A percentile compares a stretch with the other conserved stretches of the same genome.
These are phyloP conservation scores for Metarhizium robertsii DNA, from an alignment of 2,329 filamentous ascomycete species.

Conservation along the genomic window DNA sequence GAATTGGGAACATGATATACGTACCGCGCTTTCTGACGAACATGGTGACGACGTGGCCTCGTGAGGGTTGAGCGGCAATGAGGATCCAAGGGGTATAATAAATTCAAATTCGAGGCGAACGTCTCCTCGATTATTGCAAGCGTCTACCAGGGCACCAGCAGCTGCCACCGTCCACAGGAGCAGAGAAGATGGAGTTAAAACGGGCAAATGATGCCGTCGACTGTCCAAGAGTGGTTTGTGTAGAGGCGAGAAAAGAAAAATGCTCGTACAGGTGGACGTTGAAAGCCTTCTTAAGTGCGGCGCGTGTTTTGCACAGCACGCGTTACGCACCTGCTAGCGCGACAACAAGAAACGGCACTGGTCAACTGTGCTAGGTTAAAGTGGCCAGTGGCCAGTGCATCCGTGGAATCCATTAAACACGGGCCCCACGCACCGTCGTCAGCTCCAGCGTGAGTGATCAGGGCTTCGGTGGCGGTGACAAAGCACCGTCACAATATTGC, in stretches of 20 bases:
- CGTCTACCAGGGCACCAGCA: slow-evolving; percentile 15
- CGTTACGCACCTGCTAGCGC: slow-evolving; percentile 18
- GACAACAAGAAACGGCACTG: slow-evolving; percentile 13
- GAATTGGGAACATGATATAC: slow-evolving; percentile 16
- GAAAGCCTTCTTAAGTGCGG: slow-evolving; percentile 26
- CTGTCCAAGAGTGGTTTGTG: slow-evolving; percentile 9
- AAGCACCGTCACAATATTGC: background rate
- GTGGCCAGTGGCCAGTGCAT: background rate
- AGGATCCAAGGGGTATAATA: slow-evolving; percentile 11
- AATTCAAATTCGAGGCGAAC: slow-evolving; percentile 13
- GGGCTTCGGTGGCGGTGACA: background rate
- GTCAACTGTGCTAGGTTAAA: background rate
- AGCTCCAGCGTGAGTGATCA: background rate
- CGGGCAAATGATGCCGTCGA: slow-evolving; percentile 5
- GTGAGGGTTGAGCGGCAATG: slow-evolving; percentile 10
- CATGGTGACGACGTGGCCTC: slow-evolving; percentile 33
- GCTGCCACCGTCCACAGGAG: slow-evolving; percentile 7
- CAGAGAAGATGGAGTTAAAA: background rate
- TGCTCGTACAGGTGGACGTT: slow-evolving; percentile 9
- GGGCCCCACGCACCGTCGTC: slow-evolving; percentile 7
- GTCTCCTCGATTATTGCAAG: slow-evolving; percentile 10
- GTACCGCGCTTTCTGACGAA: slow-evolving; percentile 56
- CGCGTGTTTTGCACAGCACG: slow-evolving; percentile 22
- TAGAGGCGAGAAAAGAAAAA: slow-evolving; percentile 11
- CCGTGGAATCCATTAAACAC: slow-evolving; percentile 18